Percentiles rank a stretch among this genome's conserved stretches.
These are phyloP conservation scores for Ophiosphaerella korrae DNA, from an alignment of 2,329 filamentous ascomycete species.

Conservation along the genomic window DNA sequence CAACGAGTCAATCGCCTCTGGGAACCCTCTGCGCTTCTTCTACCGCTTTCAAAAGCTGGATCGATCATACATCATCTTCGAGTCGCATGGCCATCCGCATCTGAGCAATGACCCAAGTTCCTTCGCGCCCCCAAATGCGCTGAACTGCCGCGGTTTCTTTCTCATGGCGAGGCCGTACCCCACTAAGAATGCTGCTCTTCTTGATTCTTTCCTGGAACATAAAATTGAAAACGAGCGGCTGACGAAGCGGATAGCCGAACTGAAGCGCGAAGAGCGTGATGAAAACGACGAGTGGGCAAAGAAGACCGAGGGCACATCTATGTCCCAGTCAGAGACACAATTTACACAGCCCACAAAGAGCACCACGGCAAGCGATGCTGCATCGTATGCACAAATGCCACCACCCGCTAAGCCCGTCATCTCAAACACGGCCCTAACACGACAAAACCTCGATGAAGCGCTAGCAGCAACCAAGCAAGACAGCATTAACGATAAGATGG, in stretches of 20 bases:
- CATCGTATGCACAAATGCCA: constrained; percentile 62
- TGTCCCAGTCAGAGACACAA: constrained; percentile 53
- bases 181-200: constrained; percentile 79
- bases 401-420: constrained; percentile 67
- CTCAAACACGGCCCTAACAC: constrained; percentile 72
- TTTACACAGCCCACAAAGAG: constrained; percentile 44
- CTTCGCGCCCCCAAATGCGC: constrained; percentile 63
- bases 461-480: constrained; percentile 70
- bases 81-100: constrained; percentile 91
- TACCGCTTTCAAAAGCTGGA: constrained; percentile 81
- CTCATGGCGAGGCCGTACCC: constrained; percentile 92
- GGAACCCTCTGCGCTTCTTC: constrained; percentile 81
- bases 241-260: constrained; percentile 79
- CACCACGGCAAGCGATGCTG: constrained; percentile 42
- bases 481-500: constrained; percentile 84
- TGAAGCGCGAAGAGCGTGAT: constrained; percentile 83
- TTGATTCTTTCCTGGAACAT: constrained; percentile 94
- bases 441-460: constrained; percentile 78
- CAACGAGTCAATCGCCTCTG: constrained; percentile 84
- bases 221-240: constrained; percentile 95
- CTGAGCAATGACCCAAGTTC: constrained; percentile 71
- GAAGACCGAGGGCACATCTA: constrained; percentile 55
- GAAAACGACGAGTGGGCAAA: constrained; percentile 71
- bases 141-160: constrained; percentile 85
- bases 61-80: constrained; percentile 77